phyloP scores from a whole-genome alignment of 73 alveolate species.

The Paramecium octaurelia region DNA sequence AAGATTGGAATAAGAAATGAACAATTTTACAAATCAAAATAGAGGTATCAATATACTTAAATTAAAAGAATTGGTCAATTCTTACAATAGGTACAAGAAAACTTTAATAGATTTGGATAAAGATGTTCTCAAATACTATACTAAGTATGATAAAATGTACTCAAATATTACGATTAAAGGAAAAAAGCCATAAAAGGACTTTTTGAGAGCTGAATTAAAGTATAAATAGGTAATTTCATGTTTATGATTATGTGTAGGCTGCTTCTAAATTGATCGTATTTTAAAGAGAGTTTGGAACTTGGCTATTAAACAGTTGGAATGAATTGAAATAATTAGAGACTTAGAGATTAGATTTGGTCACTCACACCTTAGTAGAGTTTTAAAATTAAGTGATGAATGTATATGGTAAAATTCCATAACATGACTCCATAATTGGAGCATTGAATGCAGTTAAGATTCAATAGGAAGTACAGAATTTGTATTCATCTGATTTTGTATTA shows the following conservation, averaged over 20 bases:
- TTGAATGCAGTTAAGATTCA: neutral
- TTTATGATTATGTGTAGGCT: neutral
- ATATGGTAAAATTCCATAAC: neutral
- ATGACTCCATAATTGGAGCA: neutral
- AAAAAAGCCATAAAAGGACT: neutral
- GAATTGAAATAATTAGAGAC: neutral
- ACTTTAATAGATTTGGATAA: neutral
- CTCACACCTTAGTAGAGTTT: neutral
- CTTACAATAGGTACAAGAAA: neutral
- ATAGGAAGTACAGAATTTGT: neutral
- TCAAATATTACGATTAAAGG: neutral
- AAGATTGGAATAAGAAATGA: constrained; percentile 44
- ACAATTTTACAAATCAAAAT: constrained; percentile 7
- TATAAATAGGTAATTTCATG: neutral
- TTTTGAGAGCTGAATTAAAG: constrained; percentile 33
- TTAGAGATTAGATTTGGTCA: constrained; percentile 23
- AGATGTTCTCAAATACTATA: constrained; percentile 2
- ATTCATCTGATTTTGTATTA: neutral
- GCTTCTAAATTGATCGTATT: neutral
- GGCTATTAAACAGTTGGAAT: constrained; percentile 29
- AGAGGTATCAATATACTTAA: neutral
- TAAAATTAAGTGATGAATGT: neutral
- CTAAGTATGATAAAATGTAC: neutral
- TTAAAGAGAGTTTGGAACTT: constrained; percentile 39
- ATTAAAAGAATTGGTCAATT: neutral